Base-by-base conservation (phyloP, 1,284 basidiomycete genomes). In the Melampsora medusae region DNA sequence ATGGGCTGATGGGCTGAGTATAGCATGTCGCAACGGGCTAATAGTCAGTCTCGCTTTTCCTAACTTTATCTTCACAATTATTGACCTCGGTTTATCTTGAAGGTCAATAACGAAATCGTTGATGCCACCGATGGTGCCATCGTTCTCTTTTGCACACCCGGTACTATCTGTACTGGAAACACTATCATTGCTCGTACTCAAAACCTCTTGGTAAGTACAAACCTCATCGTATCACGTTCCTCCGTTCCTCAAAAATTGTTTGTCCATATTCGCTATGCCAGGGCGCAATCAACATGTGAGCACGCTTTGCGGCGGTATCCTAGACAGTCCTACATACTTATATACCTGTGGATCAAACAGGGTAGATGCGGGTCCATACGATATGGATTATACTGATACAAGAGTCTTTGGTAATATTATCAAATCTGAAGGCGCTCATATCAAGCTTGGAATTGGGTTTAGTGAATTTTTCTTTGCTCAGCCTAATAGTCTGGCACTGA, bases 201-300 rank as follows among this genome's bases (percentile, higher is more conserved):
- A 31, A 69, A 60, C 67, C 48, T 69, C 4, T 64, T 76, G 56
- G 73, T 76, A 33, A 50, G 73, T 19, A 22, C 10, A 42, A 42
- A 42, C 12, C 14, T 42, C 12, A 42, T 42, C 12, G 1, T 28
- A 28, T 28, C 28, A 28, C 28, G 28, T 42, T 42, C 42, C 14
- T 14, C 1, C 42, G 9, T 42, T 42, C 10, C 42, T 42, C 42
- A 42, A 42, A 42, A 14, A 42, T 14, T 42, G 42, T 12, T 42
- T 42, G 5, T 38, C 35, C 42, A 42, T 14, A 42, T 14, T 42
- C 10, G 2, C 14, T 10, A 42, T 42, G 42, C 10, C n/a, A 76
- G 73, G 73, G 73, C 19, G 73, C 64, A 28, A 76, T 76, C 56
- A 76, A 76, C 31, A 76, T 76, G 73, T 76, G 46, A 67, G 65